A percentile compares a stretch with the other conserved stretches of the same genome.
These are phyloP conservation scores for Saussurea involucrata DNA, from an alignment of 129 eudicot genomes.

Conservation along the genomic window DNA sequence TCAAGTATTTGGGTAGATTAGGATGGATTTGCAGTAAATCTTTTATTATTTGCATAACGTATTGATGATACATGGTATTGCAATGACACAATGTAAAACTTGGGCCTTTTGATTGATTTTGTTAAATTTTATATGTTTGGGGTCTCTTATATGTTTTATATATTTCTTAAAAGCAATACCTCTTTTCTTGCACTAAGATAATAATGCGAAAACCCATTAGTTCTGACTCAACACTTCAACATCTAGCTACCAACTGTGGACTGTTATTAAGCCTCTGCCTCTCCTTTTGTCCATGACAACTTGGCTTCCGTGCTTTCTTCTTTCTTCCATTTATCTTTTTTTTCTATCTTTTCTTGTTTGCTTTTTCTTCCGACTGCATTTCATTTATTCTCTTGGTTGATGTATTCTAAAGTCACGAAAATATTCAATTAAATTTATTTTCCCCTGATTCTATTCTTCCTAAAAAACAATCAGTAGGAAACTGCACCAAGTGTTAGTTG, in stretches of 20 bases:
- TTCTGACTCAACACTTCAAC: not conserved
- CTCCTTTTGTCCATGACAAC: not conserved
- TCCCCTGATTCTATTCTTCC: not conserved
- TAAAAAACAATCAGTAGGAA: not conserved
- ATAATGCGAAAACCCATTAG: not conserved
- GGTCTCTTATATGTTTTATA: not conserved
- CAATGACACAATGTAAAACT: not conserved
- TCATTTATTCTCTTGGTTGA: not conserved
- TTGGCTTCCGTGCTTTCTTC: not conserved
- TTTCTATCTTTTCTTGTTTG: not conserved
- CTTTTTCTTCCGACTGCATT: not conserved
- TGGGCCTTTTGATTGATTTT: not conserved
- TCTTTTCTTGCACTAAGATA: not conserved
- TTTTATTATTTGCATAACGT: too few relatives aligned
- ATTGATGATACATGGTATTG: not conserved
- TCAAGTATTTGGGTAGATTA: too few relatives aligned
- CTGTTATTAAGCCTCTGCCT: not conserved
- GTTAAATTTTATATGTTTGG: not conserved
- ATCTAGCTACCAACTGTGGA: not conserved
- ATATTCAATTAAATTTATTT: too few relatives aligned
- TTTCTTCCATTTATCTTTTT: not conserved
- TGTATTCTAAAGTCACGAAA: too few relatives aligned
- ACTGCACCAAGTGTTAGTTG: not conserved
- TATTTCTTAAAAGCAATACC: not conserved
- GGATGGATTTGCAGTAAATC: too few relatives aligned